A percentile compares a stretch with the other conserved stretches of the same genome.
Conservation (phyloP, 495 filamentous ascomycete genomes). For the Neurospora tetrasperma region DNA sequence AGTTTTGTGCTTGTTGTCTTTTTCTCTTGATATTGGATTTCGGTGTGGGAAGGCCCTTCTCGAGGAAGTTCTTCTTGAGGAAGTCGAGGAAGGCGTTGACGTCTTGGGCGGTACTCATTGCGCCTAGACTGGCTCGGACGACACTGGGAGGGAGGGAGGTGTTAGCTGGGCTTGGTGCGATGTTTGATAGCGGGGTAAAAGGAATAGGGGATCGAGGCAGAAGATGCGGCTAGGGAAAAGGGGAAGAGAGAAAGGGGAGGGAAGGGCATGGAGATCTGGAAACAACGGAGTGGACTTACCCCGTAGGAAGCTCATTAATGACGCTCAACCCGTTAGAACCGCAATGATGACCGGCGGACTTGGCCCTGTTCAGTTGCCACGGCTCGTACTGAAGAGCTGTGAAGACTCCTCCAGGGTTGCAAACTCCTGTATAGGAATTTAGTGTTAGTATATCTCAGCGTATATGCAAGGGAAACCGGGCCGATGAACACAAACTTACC, state of each 20-base stretch:
- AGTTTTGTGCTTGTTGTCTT: neutral
- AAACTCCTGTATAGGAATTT: slow-evolving; percentile 23
- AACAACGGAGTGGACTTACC: slow-evolving; percentile 6
- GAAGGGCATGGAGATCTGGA: neutral
- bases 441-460: neutral
- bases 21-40: neutral
- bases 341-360: slow-evolving; percentile 56
- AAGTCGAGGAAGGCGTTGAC: slow-evolving; percentile 50
- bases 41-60: neutral
- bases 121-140: slow-evolving; percentile 57
- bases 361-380: slow-evolving; percentile 52
- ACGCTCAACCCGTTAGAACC: slow-evolving; percentile 21
- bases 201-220: neutral
- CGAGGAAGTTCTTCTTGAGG: slow-evolving; percentile 40
- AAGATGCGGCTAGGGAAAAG: neutral
- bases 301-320: slow-evolving; percentile 24
- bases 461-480: too few species aligned
- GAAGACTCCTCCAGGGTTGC: slow-evolving; percentile 35
- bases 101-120: slow-evolving; percentile 57
- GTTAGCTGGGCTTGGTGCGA: neutral
- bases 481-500: slow-evolving; percentile 35
- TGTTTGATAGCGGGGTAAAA: neutral
- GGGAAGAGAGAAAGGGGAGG: neutral
- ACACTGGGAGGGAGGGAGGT: slow-evolving; percentile 28
- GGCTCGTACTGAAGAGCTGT: slow-evolving; percentile 38